Conservation (phyloP, 371 early-diverging fungal genomes). For the Dichotomocladium elegans region DNA sequence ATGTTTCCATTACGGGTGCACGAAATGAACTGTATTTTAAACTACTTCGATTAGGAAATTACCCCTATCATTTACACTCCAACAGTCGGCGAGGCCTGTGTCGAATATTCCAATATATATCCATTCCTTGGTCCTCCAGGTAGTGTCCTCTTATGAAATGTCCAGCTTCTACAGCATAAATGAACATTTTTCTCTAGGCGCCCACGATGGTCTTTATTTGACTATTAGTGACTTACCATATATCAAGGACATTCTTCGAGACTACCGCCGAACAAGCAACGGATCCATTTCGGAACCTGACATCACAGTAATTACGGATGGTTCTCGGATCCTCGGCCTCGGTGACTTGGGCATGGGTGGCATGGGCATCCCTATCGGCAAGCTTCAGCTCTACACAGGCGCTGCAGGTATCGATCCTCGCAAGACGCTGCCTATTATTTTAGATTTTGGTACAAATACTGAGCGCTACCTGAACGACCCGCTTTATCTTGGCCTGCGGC, state of each 20-base stretch:
- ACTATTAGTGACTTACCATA: slow-evolving; percentile 69
- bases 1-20: slow-evolving; percentile 10
- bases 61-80: slow-evolving; percentile 88
- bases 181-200: no score
- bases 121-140: slow-evolving; percentile 76
- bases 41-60: slow-evolving; percentile 49
- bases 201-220: slow-evolving; percentile 81
- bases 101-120: slow-evolving; percentile 82
- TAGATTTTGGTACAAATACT: slow-evolving; percentile 90
- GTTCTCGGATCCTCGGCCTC: slow-evolving; percentile 87
- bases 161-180: background rate
- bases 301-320: slow-evolving; percentile 90
- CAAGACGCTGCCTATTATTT: slow-evolving; percentile 79
- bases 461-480: slow-evolving; percentile 71
- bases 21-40: slow-evolving; percentile 2
- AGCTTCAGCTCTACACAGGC: slow-evolving; percentile 86
- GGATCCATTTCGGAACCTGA: slow-evolving; percentile 48
- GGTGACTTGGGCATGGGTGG: slow-evolving; percentile 93
- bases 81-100: slow-evolving; percentile 87
- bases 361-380: slow-evolving; percentile 92
- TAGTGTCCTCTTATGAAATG: no score
- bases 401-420: slow-evolving; percentile 87
- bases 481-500: slow-evolving; percentile 78
- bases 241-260: slow-evolving; percentile 57
- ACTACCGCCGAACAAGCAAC: slow-evolving; percentile 50